A percentile compares a stretch with the other conserved stretches of the same genome.
These are phyloP conservation scores for Trichoderma simmonsii DNA, from an alignment of 2,329 filamentous ascomycete species.

Conservation along the genomic window DNA sequence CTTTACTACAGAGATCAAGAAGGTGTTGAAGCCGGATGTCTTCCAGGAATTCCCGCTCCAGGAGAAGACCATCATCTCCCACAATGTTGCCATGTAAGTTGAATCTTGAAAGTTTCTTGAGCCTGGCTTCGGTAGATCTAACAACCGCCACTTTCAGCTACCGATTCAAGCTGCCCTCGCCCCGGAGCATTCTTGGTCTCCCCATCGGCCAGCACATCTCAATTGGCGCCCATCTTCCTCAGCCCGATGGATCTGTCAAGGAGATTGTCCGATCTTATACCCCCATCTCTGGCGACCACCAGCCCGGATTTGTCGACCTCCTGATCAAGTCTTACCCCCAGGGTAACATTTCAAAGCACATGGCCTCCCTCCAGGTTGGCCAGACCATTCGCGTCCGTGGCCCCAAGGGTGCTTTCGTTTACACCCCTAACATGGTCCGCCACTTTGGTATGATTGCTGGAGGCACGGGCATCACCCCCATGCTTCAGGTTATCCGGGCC, in stretches of 20 bases:
- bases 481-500: slow-evolving; percentile 93
- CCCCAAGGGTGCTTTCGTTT: slow-evolving; percentile 97
- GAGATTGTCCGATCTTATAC: slow-evolving; percentile 91
- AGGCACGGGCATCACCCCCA: slow-evolving; percentile 95
- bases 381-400: slow-evolving; percentile 87
- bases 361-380: slow-evolving; percentile 78
- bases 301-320: slow-evolving; percentile 89
- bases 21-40: slow-evolving; percentile 78
- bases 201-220: slow-evolving; percentile 99
- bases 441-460: slow-evolving; percentile 98
- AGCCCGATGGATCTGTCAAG: slow-evolving; percentile 68
- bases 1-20: slow-evolving; percentile 60
- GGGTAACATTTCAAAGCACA: slow-evolving; percentile 93
- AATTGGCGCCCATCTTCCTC: slow-evolving; percentile 71
- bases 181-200: slow-evolving; percentile 81
- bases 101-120: background rate
- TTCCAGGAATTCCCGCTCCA: slow-evolving; percentile 93
- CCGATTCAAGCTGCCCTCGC: slow-evolving; percentile 80
- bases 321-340: slow-evolving; percentile 97
- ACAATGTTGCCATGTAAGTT: slow-evolving; percentile 89
- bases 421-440: slow-evolving; percentile 93
- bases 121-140: background rate
- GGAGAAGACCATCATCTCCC: slow-evolving; percentile 92
- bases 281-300: slow-evolving; percentile 83
- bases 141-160: slow-evolving; percentile 56